Base-by-base conservation (phyloP, 306 rosid genomes). In the Pueraria montana region DNA sequence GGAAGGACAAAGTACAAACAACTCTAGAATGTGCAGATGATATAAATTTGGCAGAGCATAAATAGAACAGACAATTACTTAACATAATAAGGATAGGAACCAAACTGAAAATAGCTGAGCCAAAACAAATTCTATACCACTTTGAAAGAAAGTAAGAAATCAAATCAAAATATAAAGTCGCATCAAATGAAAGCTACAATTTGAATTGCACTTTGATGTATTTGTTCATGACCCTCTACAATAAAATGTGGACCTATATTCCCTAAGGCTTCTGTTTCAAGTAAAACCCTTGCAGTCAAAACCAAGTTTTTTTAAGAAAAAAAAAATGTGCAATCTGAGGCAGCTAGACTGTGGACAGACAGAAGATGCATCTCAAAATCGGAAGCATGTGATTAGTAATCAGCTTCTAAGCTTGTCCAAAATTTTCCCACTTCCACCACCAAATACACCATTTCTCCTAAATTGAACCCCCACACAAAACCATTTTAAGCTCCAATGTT, bases 161-260 rank as follows among this genome's bases (percentile, higher is more conserved):
- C 38, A 65, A 65, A 55, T 36, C 50, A 55, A 74, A 48, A 42
- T 16, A 55, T 17, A 5, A 74, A 79, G 48, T 34, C 38, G 30
- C 64, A 52, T 64, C 1, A 80, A 62, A 80, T 12, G 74, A 49
- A 75, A 63, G 78, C 36, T 80, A 40, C 72, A 85, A 85, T 56
- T 67, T 80, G 79, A 80, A 85, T 75, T 74, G 38, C 73, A 80
- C 34, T 30, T 30, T 34, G 40, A 34, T 34, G 40, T 74, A 55
- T 38, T 63, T 64, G 70, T 65, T 65, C 80, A 50, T 72, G 77
- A 72, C 80, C n/a, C n/a, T 83, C 80, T 84, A 84, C 71, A 72
- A 53, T 55, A 17, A 63, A 84, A 85, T 85, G 34, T 55, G 20
- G 74, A 67, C 27, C 79, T 75, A 53, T 85, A 85, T 76, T 68